A percentile compares a stretch with the other conserved stretches of the same genome.
Conservation (phyloP, 75 land plant genomes). For the Chamaecyparis obtusa region DNA sequence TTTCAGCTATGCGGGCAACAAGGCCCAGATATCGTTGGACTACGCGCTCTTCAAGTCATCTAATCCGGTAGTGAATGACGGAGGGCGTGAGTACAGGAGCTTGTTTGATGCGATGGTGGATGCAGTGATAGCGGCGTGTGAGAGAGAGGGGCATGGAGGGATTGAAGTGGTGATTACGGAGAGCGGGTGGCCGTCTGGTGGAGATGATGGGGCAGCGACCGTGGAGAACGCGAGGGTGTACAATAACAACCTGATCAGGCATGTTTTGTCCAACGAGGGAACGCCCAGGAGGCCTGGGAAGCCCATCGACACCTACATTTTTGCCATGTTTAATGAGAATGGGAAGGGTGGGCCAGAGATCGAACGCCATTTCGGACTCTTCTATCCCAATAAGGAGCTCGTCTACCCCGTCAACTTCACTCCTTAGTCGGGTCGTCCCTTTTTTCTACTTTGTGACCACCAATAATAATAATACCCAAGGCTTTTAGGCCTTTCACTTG, state of each 20-base stretch:
- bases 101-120: slow-evolving; percentile 83
- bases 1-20: neutral
- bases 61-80: neutral
- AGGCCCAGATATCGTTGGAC: neutral
- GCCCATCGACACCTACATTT: slow-evolving; percentile 68
- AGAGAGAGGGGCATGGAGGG: slow-evolving; percentile 49
- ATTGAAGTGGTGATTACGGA: slow-evolving; percentile 64
- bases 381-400: slow-evolving; percentile 59
- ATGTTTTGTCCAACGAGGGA: slow-evolving; percentile 53
- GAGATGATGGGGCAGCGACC: slow-evolving; percentile 33
- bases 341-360: slow-evolving; percentile 50
- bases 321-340: slow-evolving; percentile 74
- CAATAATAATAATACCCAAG: slow-evolving; percentile 8
- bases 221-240: slow-evolving; percentile 46
- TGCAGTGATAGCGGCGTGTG: slow-evolving; percentile 70
- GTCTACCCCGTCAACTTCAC: slow-evolving; percentile 61
- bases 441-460: slow-evolving; percentile 38
- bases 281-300: slow-evolving; percentile 70
- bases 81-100: slow-evolving; percentile 10
- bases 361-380: slow-evolving; percentile 74
- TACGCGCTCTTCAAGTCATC: neutral
- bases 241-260: slow-evolving; percentile 63
- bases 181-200: slow-evolving; percentile 83
- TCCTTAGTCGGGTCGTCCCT: slow-evolving; percentile 28
- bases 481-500: too few species aligned